Evolutionary conservation across 1,284 basidiomycete species (phyloP).

Genomic region (Puccinia coronata): DNA sequence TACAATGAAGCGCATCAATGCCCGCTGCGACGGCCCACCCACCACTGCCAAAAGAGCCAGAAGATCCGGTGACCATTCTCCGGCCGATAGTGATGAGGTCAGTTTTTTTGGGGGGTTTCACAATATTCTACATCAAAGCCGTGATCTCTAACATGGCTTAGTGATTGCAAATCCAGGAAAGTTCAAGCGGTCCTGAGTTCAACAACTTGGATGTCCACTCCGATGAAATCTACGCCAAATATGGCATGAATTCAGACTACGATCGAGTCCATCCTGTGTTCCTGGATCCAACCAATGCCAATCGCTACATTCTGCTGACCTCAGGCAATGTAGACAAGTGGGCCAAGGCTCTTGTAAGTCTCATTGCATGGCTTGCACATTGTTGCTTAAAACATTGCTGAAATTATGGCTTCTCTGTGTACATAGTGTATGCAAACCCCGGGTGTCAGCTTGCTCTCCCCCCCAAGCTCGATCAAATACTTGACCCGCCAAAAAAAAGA

Average conservation of each 20-base stretch:
- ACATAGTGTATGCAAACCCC: not conserved
- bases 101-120: too few species aligned
- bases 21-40: not conserved
- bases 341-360: not conserved
- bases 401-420: not conserved
- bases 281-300: slow-evolving; percentile 12
- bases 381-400: not conserved
- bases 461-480: slow-evolving; percentile 5
- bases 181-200: not conserved
- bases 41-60: too few species aligned
- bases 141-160: not conserved
- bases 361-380: not conserved
- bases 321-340: not conserved
- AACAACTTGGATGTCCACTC: not conserved
- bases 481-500: not conserved
- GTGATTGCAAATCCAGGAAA: not conserved
- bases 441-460: not conserved
- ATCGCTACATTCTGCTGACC: not conserved
- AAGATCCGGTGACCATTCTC: not conserved
- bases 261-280: not conserved
- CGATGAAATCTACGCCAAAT: slow-evolving; percentile 9
- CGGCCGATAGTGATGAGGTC: not conserved
- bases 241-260: slow-evolving; percentile 10
- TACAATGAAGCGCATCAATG: slow-evolving; percentile 1
- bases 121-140: too few species aligned